Evolutionary conservation across 2,329 filamentous ascomycete genomes (phyloP).

Genomic region (Neofusicoccum parvum): DNA sequence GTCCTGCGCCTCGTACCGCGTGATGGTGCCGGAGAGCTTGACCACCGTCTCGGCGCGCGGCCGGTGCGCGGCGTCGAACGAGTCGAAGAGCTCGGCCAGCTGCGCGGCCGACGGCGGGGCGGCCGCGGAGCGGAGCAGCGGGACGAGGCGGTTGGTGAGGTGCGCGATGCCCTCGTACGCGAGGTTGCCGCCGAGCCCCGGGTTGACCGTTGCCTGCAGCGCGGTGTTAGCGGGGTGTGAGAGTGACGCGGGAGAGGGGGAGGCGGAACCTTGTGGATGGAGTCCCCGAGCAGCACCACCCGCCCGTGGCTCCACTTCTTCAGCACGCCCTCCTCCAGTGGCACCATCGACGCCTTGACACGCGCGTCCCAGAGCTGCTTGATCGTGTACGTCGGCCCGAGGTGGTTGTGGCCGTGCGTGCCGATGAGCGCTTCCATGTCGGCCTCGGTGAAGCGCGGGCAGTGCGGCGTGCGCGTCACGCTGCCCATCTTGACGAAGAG

Average conservation of each 20-base stretch:
- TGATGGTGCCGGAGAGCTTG: not conserved
- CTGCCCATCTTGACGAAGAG: not conserved
- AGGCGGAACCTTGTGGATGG: slow-evolving; percentile 18
- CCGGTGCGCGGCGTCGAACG: not conserved
- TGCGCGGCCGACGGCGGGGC: not conserved
- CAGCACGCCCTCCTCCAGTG: not conserved
- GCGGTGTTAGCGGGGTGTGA: not conserved
- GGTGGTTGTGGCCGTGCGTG: slow-evolving; percentile 1
- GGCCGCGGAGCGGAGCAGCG: not conserved
- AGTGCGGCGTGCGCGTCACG: not conserved
- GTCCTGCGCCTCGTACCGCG: not conserved
- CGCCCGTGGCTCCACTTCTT: not conserved
- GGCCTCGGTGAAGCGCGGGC: slow-evolving; percentile 33
- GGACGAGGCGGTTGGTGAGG: not conserved
- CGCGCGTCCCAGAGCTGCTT: not conserved
- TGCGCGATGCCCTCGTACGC: not conserved
- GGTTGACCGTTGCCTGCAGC: not conserved
- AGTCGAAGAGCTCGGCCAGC: not conserved
- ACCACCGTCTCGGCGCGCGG: not conserved
- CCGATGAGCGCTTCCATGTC: slow-evolving; percentile 31
- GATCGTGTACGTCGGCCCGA: not conserved
- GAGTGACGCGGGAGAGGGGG: no score
- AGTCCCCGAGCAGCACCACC: not conserved
- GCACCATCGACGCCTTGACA: not conserved
- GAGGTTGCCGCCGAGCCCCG: not conserved